Evolutionary conservation across 208 protist species (phyloP).

Genomic region (Polymyxa betae): DNA sequence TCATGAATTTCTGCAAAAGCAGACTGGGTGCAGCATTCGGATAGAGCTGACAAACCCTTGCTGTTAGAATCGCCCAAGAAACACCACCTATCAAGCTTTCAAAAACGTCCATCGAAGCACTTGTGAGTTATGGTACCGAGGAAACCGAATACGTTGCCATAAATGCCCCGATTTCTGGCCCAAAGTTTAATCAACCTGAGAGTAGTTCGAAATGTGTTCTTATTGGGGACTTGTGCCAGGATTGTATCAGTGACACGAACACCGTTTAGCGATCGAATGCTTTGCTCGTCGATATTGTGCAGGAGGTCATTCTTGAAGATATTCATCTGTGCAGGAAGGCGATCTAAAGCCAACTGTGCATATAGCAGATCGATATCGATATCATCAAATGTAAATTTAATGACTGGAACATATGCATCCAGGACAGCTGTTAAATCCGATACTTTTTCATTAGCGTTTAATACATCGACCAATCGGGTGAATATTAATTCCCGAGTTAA

Average conservation of each 20-base stretch:
- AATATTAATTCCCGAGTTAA: slow-evolving; percentile 92
- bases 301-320: slow-evolving; percentile 85
- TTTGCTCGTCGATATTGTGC: slow-evolving; percentile 85
- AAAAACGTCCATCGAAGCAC: background rate
- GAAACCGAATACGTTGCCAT: slow-evolving; percentile 94
- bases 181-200: slow-evolving; percentile 94
- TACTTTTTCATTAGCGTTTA: slow-evolving; percentile 72
- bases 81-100: slow-evolving; percentile 82
- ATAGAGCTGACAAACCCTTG: slow-evolving; percentile 94
- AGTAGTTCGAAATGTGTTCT: slow-evolving; percentile 87
- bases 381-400: slow-evolving; percentile 90
- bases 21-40: slow-evolving; percentile 88
- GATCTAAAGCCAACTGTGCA: slow-evolving; percentile 82
- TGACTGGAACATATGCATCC: slow-evolving; percentile 93
- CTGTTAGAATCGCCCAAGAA: slow-evolving; percentile 92
- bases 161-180: slow-evolving; percentile 88
- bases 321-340: slow-evolving; percentile 81
- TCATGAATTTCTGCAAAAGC: slow-evolving; percentile 91
- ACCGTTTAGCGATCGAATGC: slow-evolving; percentile 88
- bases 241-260: slow-evolving; percentile 93
- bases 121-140: too few species aligned
- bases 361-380: slow-evolving; percentile 92
- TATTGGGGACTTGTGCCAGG: slow-evolving; percentile 91
- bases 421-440: slow-evolving; percentile 75
- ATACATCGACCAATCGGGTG: slow-evolving; percentile 77